Evolutionary conservation across 768 basidiomycete genomes (phyloP).

Genomic region (Chiua virens): DNA sequence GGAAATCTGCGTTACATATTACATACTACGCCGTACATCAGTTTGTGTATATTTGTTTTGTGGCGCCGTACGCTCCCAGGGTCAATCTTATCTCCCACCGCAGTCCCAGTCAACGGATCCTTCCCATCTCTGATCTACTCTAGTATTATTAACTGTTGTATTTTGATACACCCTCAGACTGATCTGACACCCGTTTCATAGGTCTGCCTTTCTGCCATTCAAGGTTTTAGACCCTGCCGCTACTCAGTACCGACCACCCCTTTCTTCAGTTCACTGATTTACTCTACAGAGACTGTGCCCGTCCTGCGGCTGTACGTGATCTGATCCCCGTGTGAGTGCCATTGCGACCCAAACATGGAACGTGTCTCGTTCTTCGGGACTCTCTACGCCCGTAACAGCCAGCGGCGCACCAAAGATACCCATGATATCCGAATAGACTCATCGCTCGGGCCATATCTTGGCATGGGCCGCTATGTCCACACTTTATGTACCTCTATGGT

Average conservation of each 20-base stretch:
- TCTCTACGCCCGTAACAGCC: conserved; percentile 19
- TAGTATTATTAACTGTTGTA: no score
- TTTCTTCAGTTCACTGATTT: neutral
- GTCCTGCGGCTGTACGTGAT: conserved; percentile 24
- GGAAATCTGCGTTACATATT: conserved; percentile 30
- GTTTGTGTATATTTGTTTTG: conserved; percentile 25
- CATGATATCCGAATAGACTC: conserved; percentile 3
- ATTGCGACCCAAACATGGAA: conserved; percentile 15
- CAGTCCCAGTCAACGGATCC: neutral
- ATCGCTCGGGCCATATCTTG: conserved; percentile 7
- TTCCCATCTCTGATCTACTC: conserved; percentile 13
- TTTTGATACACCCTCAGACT: no score
- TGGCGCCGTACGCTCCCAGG: conserved; percentile 27
- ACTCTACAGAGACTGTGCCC: conserved; percentile 1
- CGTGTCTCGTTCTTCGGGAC: conserved; percentile 19
- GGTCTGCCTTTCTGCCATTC: conserved; percentile 3
- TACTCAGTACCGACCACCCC: neutral
- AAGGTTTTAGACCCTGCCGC: conserved; percentile 12
- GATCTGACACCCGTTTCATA: neutral
- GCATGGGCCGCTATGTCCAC: conserved; percentile 12
- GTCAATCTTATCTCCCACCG: conserved; percentile 34
- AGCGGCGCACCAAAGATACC: conserved; percentile 11
- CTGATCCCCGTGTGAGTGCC: conserved; percentile 11
- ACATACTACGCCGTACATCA: conserved; percentile 21
- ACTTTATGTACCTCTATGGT: conserved; percentile 5